phyloP scores from a whole-genome alignment of 805 yeast genomes.

The Barnettozyma siamensis region DNA sequence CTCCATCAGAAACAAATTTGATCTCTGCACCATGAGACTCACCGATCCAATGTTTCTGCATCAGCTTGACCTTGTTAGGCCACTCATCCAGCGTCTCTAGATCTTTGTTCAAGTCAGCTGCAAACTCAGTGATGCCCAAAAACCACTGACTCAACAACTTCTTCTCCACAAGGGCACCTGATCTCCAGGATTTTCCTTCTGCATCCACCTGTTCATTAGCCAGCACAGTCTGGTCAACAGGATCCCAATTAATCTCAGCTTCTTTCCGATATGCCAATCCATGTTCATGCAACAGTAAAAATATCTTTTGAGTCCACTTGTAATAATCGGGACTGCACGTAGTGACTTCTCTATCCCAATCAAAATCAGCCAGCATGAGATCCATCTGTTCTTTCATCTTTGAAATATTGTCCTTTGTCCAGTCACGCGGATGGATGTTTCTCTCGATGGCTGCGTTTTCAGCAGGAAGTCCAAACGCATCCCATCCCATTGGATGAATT shows the following conservation, averaged over 20 bases:
- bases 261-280: constrained; percentile 82
- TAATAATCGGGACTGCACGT: constrained; percentile 88
- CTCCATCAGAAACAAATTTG: constrained; percentile 35
- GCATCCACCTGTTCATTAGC: constrained; percentile 96
- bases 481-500: constrained; percentile 99
- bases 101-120: constrained; percentile 61
- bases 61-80: constrained; percentile 84
- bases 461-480: constrained; percentile 97
- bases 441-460: constrained; percentile 96
- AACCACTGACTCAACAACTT: constrained; percentile 86
- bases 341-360: constrained; percentile 87
- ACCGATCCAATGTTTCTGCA: constrained; percentile 96
- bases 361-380: constrained; percentile 77
- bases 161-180: constrained; percentile 92
- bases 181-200: constrained; percentile 91
- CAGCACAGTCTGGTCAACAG: constrained; percentile 87
- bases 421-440: constrained; percentile 65
- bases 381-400: constrained; percentile 84
- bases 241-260: constrained; percentile 97
- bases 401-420: constrained; percentile 79
- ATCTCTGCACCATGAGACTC: constrained; percentile 76
- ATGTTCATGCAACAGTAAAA: constrained; percentile 61
- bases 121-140: constrained; percentile 80
- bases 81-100: constrained; percentile 57
- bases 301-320: constrained; percentile 87